Evolutionary conservation across 345 rosid species (phyloP), one percentile per base, ranked within the genome.

Genomic region (Eutrema heterophyllum): DNA sequence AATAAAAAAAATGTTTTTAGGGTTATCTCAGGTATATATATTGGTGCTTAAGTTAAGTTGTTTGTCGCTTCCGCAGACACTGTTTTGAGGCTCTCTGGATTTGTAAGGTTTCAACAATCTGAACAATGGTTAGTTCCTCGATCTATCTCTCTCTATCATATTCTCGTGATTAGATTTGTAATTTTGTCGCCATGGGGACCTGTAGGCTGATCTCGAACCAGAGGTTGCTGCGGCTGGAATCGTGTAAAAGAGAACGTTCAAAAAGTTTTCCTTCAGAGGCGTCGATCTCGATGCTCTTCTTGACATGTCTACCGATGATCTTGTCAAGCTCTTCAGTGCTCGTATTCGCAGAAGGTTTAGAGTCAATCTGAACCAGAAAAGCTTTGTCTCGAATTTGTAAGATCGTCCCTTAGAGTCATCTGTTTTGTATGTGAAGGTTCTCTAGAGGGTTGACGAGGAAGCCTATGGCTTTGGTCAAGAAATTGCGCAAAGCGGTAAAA

Each of bases 231-330:
- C 55, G 29, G 74, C 80, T 5, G 89, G 81, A 7, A 70, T 62
- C 60, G 85, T 84, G 30, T 85, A 85, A 80, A 85, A 85, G 89
- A 87, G 95, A 74, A 89, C 95, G 45, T 89, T 89, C 83, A 87
- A 85, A 81, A 89, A 85, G 81, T 87, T 88, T 64, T 82, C 89
- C 14, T 88, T 79, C 84, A 81, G 89, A 71, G 93, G 95, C 40
- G 95, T 89, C 27, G 92, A 70, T 70, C 74, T 69, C 18, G 95
- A 89, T 52, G 87, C 88, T 58, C 91, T 58, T 58, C 63, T 58
- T 45, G 63, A 58, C 63, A 58, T 18, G 63, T 58, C 63, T 58
- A 58, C 63, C 4, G 95, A 89, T 67, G 89, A 87, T 62, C 92
- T 87, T 63, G 91, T 87, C 64, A 85, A 87, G 80, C 89, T 87